Conservation (phyloP, 805 yeast species). For the Candida khao-thaluensis region DNA sequence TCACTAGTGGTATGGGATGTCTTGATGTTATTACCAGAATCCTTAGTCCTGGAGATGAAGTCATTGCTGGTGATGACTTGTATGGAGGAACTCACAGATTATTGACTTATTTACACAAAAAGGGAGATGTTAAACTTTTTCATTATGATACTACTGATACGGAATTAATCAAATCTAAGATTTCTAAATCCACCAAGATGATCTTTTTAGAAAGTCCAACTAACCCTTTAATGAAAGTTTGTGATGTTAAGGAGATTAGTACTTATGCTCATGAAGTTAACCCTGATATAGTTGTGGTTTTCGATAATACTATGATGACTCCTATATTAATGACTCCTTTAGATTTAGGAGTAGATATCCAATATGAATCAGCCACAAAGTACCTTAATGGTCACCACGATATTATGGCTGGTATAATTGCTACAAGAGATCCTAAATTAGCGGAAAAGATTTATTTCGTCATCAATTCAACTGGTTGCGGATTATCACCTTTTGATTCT, state of each 20-base stretch:
- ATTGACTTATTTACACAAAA: slow-evolving; percentile 65
- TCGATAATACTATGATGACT: slow-evolving; percentile 97
- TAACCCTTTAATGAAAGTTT: slow-evolving; percentile 86
- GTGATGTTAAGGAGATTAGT: slow-evolving; percentile 71
- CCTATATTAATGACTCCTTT: slow-evolving; percentile 84
- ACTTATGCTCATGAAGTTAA: slow-evolving; percentile 62
- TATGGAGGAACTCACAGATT: slow-evolving; percentile 93
- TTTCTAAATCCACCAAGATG: slow-evolving; percentile 63
- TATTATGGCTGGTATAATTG: slow-evolving; percentile 92
- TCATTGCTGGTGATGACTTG: slow-evolving; percentile 90
- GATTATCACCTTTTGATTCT: slow-evolving; percentile 87
- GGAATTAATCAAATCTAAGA: slow-evolving; percentile 54
- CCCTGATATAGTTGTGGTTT: slow-evolving; percentile 72
- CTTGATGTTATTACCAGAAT: slow-evolving; percentile 79
- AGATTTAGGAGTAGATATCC: slow-evolving; percentile 85
- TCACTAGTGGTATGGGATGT: slow-evolving; percentile 91
- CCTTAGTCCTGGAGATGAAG: slow-evolving; percentile 80
- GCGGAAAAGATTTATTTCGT: slow-evolving; percentile 72
- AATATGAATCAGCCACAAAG: slow-evolving; percentile 91
- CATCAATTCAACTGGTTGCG: slow-evolving; percentile 88
- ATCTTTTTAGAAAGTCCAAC: slow-evolving; percentile 90
- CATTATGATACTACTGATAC: slow-evolving; percentile 83
- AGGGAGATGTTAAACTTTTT: slow-evolving; percentile 61
- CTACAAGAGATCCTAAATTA: slow-evolving; percentile 59
- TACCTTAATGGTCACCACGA: slow-evolving; percentile 94